Evolutionary conservation across 768 basidiomycete genomes (phyloP).

Genomic region (Mrakia hoshinonis): DNA sequence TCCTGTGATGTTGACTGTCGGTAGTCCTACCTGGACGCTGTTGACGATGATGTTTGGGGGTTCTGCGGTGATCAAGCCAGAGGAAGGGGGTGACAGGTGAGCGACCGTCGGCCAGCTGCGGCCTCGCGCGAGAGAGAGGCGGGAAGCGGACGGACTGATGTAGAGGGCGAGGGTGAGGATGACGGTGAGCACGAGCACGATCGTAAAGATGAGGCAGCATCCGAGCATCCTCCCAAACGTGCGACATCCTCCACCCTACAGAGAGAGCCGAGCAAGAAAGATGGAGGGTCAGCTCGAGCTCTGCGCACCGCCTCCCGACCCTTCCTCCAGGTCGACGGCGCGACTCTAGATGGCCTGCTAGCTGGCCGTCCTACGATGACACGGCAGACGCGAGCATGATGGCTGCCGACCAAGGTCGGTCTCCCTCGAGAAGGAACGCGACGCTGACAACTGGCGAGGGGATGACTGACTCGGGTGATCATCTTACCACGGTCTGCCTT

Average conservation of each 20-base stretch:
- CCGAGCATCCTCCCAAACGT: constrained; percentile 19
- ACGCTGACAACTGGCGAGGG: not conserved
- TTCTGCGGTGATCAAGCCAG: not conserved
- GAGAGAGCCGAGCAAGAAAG: not conserved
- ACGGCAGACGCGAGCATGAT: too few species aligned
- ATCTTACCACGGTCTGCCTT: constrained; percentile 25
- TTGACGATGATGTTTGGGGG: constrained; percentile 23
- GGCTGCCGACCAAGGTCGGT: too few species aligned
- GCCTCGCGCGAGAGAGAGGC: too few species aligned
- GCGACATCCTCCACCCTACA: constrained; percentile 24
- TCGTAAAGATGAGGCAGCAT: constrained; percentile 11
- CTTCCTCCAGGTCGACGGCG: not conserved
- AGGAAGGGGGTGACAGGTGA: not conserved
- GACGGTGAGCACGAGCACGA: constrained; percentile 19
- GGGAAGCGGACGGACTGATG: constrained; percentile 17
- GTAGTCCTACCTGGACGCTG: constrained; percentile 2
- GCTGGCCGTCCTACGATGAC: not conserved
- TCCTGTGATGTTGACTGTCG: constrained; percentile 10
- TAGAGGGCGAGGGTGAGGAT: constrained; percentile 20
- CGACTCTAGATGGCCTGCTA: not conserved
- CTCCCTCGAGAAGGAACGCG: too few species aligned
- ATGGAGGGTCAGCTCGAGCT: constrained; percentile 14
- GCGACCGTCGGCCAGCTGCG: not conserved
- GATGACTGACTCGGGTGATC: constrained; percentile 10
- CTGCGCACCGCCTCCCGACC: not conserved